Percentiles rank a stretch among this genome's conserved stretches.
Conservation (phyloP, 768 basidiomycete genomes). For the Phanerochaete sordida region DNA sequence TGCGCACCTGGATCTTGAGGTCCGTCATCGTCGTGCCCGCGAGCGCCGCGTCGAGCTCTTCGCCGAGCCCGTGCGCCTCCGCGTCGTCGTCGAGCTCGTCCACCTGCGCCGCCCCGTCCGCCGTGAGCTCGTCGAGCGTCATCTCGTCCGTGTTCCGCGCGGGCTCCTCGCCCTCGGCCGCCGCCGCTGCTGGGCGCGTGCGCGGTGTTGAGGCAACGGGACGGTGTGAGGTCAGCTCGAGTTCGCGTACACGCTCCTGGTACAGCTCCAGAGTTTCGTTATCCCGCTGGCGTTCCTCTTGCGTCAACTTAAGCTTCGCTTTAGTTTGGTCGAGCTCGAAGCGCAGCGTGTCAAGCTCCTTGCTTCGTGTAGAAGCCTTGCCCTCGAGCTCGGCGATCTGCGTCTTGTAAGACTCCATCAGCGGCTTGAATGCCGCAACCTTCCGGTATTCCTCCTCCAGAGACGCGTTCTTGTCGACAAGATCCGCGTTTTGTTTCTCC, state of each 20-base stretch:
- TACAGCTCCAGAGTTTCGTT: constrained; percentile 84
- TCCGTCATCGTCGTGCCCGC: constrained; percentile 87
- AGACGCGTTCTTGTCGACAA: constrained; percentile 87
- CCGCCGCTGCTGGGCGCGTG: constrained; percentile 5
- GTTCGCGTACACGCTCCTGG: constrained; percentile 86
- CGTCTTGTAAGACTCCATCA: constrained; percentile 89
- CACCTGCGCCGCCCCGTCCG: constrained; percentile 9
- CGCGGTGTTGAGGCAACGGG: constrained; percentile 31
- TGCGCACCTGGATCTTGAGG: constrained; percentile 82
- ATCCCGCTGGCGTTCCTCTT: constrained; percentile 72
- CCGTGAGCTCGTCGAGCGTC: constrained; percentile 46
- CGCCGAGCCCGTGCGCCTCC: constrained; percentile 63
- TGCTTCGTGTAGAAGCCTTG: constrained; percentile 58
- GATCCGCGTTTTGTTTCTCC: constrained; percentile 89
- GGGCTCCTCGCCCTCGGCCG: constrained; percentile 7
- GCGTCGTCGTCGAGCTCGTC: constrained; percentile 36
- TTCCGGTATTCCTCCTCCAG: constrained; percentile 93
- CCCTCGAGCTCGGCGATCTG: constrained; percentile 81
- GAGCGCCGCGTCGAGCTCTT: constrained; percentile 86
- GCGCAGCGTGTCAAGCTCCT: constrained; percentile 68
- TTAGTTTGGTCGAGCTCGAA: constrained; percentile 77
- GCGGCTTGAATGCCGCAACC: constrained; percentile 78
- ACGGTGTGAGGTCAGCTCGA: constrained; percentile 67
- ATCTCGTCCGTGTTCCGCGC: constrained; percentile 22
- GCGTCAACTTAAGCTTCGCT: constrained; percentile 62